Evolutionary conservation across 305 asterid species (phyloP).

Genomic region (Plantago coronopus): DNA sequence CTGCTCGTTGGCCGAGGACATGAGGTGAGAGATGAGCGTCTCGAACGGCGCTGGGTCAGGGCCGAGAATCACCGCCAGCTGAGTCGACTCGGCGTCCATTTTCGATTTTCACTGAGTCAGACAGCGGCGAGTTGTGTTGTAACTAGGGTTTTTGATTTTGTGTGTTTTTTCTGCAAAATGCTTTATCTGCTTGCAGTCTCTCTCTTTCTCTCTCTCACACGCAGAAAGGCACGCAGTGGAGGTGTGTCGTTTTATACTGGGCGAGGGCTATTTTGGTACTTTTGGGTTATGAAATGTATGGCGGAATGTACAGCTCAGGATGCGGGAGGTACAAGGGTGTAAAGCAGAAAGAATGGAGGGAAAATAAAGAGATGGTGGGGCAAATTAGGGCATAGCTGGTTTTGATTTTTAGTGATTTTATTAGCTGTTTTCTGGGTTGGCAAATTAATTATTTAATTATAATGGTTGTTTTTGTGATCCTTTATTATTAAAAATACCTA

Average conservation of each 20-base stretch:
- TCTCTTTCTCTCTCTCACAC: conserved; percentile 6
- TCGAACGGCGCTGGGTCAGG: conserved; percentile 75
- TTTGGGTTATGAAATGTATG: not conserved
- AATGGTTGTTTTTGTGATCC: not conserved
- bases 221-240: conserved; percentile 25
- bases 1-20: conserved; percentile 73
- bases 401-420: conserved; percentile 11
- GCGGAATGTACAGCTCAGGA: not conserved
- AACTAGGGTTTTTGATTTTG: conserved; percentile 40
- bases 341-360: conserved; percentile 25
- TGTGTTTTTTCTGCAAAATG: not conserved
- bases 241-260: conserved; percentile 28
- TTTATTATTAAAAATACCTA: too few species aligned
- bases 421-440: conserved; percentile 27
- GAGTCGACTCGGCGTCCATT: conserved; percentile 68
- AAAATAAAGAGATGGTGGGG: conserved; percentile 31
- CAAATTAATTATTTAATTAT: not conserved
- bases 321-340: conserved; percentile 28
- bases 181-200: not conserved
- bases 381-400: conserved; percentile 35
- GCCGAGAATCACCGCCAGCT: conserved; percentile 63
- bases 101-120: conserved; percentile 11
- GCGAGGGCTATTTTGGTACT: conserved; percentile 15
- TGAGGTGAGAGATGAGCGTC: conserved; percentile 63
- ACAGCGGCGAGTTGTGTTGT: conserved; percentile 21